phyloP scores from a whole-genome alignment of 2,329 filamentous ascomycete genomes.

The Colletotrichum aenigma region DNA sequence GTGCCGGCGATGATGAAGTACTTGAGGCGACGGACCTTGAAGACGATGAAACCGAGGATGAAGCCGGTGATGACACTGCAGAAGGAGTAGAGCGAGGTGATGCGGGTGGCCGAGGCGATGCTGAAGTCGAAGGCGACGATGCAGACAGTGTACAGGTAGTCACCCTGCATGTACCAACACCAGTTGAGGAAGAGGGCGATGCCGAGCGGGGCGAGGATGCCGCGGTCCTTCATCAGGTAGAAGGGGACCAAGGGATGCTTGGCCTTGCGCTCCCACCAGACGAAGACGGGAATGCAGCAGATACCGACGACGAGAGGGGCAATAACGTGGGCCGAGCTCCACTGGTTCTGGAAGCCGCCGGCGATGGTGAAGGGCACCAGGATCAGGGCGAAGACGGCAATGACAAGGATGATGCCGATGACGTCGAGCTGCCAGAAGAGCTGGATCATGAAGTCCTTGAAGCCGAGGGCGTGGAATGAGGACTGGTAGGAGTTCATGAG shows the following conservation, averaged over 20 bases:
- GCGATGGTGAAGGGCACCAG: constrained; percentile 51
- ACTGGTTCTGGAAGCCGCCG: constrained; percentile 42
- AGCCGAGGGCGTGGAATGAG: constrained; percentile 34
- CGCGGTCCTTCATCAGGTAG: constrained; percentile 63
- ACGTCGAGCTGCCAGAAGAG: constrained; percentile 53
- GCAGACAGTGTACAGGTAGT: constrained; percentile 68
- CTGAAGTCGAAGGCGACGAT: constrained; percentile 65
- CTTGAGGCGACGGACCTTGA: constrained; percentile 63
- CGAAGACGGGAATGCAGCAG: constrained; percentile 53
- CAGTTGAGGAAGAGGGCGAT: constrained; percentile 63
- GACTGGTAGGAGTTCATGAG: constrained; percentile 42
- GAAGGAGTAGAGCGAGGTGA: constrained; percentile 63
- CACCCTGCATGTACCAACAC: constrained; percentile 66
- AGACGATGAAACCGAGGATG: constrained; percentile 60
- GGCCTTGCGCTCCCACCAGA: constrained; percentile 51
- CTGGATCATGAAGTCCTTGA: constrained; percentile 35
- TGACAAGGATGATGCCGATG: constrained; percentile 48
- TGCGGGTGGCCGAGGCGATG: constrained; percentile 59
- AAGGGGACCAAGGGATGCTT: constrained; percentile 65
- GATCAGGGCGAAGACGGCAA: constrained; percentile 50
- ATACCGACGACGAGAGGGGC: constrained; percentile 50
- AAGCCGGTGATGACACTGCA: constrained; percentile 62
- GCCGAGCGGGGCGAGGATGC: constrained; percentile 66
- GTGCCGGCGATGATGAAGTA: constrained; percentile 67
- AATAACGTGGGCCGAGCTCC: constrained; percentile 43